Percentiles rank a stretch among this genome's conserved stretches.
phyloP scores from a whole-genome alignment of 1,284 basidiomycete species.

The Mycena sp. region DNA sequence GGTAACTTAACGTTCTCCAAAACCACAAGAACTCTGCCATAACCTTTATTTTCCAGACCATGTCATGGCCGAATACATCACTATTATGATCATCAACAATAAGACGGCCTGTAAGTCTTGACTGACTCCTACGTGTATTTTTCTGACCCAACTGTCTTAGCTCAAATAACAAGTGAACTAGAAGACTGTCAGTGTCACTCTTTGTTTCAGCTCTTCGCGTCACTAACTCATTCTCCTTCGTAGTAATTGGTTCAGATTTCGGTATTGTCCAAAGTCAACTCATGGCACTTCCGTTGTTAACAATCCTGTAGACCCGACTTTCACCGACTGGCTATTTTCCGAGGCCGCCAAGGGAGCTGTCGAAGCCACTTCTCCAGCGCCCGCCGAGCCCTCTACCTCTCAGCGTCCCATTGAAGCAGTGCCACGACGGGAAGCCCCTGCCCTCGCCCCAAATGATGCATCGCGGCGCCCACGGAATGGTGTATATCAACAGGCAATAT shows the following conservation, averaged over 20 bases:
- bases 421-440: constrained; percentile 33
- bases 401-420: constrained; percentile 43
- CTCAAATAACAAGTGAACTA: constrained; percentile 83
- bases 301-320: constrained; percentile 65
- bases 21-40: constrained; percentile 7
- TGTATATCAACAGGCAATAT: constrained; percentile 76
- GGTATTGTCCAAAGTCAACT: constrained; percentile 50
- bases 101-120: constrained; percentile 75
- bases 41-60: constrained; percentile 58
- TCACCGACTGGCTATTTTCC: constrained; percentile 86
- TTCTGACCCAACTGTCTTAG: constrained; percentile 49
- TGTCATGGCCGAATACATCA: constrained; percentile 93
- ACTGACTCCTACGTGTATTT: constrained; percentile 29
- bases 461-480: constrained; percentile 56
- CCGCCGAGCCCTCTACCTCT: constrained; percentile 48
- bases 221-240: constrained; percentile 26
- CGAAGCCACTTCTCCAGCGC: constrained; percentile 53
- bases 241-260: constrained; percentile 84
- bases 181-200: constrained; percentile 74
- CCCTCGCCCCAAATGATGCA: constrained; percentile 48
- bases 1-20: constrained; percentile 56
- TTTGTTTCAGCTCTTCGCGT: constrained; percentile 11
- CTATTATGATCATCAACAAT: constrained; percentile 92
- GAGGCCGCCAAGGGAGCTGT: constrained; percentile 77
- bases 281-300: constrained; percentile 22